These are phyloP conservation scores for rapeseed (Brassica napus) DNA, from an alignment of 345 rosid genomes.

Conservation along the genomic window Da-Ae NC_063442.1:44710501-44711000, in stretches of 20 bases:
- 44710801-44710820: slow-evolving; percentile 12
- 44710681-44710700: neutral
- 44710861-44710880: slow-evolving; percentile 10
- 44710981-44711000: too few species aligned
- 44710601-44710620: neutral
- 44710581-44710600: neutral
- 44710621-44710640: neutral
- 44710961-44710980: too few species aligned
- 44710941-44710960: too few species aligned
- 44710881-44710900: neutral
- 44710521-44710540: slow-evolving; percentile 64
- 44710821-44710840: slow-evolving; percentile 6
- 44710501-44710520: slow-evolving; percentile 93
- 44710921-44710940: too few species aligned
- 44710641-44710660: neutral
- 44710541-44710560: slow-evolving; percentile 49
- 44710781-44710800: slow-evolving; percentile 17
- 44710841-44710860: slow-evolving; percentile 5
- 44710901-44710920: neutral
- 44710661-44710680: neutral
- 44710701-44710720: neutral
- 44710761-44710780: slow-evolving; percentile 13
- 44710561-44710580: slow-evolving; percentile 19
- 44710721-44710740: slow-evolving; percentile 8
- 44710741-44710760: slow-evolving; percentile 21